Evolutionary conservation across 129 eudicot genomes (phyloP), one percentile per base, ranked within the genome.

Genomic region (Arctium lappa): DNA sequence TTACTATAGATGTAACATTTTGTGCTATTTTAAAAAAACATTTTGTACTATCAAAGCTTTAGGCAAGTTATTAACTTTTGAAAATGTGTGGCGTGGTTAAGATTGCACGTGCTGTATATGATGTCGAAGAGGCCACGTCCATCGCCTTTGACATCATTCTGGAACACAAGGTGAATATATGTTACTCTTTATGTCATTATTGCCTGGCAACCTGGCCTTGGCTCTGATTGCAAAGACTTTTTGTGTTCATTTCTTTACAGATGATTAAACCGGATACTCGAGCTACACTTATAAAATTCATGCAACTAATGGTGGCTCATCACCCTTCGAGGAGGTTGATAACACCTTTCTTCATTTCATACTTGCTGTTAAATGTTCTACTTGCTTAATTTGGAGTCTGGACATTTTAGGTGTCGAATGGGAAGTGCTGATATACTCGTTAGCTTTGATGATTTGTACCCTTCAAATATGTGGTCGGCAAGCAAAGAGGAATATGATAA

Each of bases 51-150:
- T 75, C 16, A 44, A 30, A 16, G 40, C 38, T 27, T 46, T 60
- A 75, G 32, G 2, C 38, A 44, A 48, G 32, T 46, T 11, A 56
- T 40, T 80, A 70, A 80, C 38, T 32, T 83, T 40, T 81, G 3
- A 15, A 50, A 72, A 44, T 69, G 27, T 50, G 65, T 79, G 29
- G 7, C 65, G 5, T 79, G 29, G 13, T 30, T 66, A 86, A 95
- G 99, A 93, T 95, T 85, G 91, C 86, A 22, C 97, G 86, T 22
- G 99, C 97, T 79, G 77, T 93, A 81, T 85, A 91, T 88, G 99
- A 95, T 86, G 89, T 93, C 81, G 99, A 95, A 91, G 99, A 95
- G 86, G 97, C 99, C 37, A 95, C 97, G 27, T 78, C 91, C 38
- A 65, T 80, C 34, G 97, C 97, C 68, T 91, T 93, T 86, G 97